Evolutionary conservation across 805 yeast species (phyloP).

Genomic region (Candida pseudofarinosa): DNA sequence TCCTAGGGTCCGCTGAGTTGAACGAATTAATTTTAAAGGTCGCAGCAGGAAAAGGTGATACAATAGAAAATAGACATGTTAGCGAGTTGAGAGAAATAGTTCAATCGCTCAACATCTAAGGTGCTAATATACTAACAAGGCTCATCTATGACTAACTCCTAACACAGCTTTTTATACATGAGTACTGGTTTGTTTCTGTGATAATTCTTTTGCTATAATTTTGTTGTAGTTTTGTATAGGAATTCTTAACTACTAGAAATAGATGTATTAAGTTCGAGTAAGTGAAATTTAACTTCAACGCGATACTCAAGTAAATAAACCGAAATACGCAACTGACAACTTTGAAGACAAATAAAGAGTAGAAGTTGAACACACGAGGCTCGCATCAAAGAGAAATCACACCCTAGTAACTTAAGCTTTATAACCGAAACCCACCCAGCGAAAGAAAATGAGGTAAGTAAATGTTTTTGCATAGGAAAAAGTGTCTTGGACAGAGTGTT

Average conservation of each 20-base stretch:
- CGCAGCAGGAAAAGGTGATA: conserved; percentile 75
- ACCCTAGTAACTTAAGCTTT: too few species aligned
- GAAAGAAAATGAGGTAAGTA: conserved; percentile 4
- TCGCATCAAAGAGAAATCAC: too few species aligned
- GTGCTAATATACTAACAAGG: too few species aligned
- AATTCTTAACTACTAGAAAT: too few species aligned
- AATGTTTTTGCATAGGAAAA: neutral
- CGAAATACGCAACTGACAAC: neutral
- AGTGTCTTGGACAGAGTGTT: neutral
- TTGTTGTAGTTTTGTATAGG: too few species aligned
- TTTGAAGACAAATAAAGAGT: conserved; percentile 2
- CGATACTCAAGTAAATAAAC: neutral
- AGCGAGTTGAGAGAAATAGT: conserved; percentile 66
- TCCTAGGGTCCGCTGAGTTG: conserved; percentile 86
- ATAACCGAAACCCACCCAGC: too few species aligned
- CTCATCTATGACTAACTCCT: too few species aligned
- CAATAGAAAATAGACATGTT: conserved; percentile 54
- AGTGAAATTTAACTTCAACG: neutral
- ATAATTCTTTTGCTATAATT: too few species aligned
- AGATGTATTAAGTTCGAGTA: neutral
- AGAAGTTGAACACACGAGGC: too few species aligned
- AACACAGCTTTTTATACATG: too few species aligned
- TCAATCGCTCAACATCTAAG: conserved; percentile 45
- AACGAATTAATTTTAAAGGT: conserved; percentile 81
- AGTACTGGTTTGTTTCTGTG: too few species aligned